phyloP scores from a whole-genome alignment of 177 flowering plant species.

The Telopea speciosissima region DNA sequence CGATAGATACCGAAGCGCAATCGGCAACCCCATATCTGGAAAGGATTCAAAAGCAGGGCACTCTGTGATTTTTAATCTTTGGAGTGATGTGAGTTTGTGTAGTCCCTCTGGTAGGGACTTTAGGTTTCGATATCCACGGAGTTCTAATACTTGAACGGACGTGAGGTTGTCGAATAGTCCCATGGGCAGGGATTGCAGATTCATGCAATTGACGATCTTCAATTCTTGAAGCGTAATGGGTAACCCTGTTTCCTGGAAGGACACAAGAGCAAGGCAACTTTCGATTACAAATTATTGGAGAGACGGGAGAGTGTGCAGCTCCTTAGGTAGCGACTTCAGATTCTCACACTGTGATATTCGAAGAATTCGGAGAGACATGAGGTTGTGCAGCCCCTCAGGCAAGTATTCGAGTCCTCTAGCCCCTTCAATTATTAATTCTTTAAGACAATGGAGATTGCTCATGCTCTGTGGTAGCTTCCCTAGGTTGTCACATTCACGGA shows the following conservation, averaged over 20 bases:
- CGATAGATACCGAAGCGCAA: no score
- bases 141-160: no score
- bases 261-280: not conserved
- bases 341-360: no score
- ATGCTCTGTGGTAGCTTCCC: not conserved
- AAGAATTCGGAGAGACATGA: no score
- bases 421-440: no score
- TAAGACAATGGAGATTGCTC: no score
- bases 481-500: not conserved
- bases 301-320: no score
- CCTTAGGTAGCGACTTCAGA: no score
- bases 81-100: conserved; percentile 1
- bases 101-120: conserved; percentile 1
- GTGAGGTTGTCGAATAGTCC: no score
- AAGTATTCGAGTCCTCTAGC: not conserved
- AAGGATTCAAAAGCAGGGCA: not conserved
- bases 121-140: no score
- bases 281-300: no score
- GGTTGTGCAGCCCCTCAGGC: not conserved
- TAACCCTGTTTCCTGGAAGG: not conserved
- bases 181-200: no score
- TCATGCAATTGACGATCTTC: not conserved
- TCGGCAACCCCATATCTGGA: not conserved
- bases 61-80: not conserved
- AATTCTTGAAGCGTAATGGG: not conserved